Evolutionary conservation across 1,284 basidiomycete genomes (phyloP).

Genomic region (Rhodotorula sp.): DNA sequence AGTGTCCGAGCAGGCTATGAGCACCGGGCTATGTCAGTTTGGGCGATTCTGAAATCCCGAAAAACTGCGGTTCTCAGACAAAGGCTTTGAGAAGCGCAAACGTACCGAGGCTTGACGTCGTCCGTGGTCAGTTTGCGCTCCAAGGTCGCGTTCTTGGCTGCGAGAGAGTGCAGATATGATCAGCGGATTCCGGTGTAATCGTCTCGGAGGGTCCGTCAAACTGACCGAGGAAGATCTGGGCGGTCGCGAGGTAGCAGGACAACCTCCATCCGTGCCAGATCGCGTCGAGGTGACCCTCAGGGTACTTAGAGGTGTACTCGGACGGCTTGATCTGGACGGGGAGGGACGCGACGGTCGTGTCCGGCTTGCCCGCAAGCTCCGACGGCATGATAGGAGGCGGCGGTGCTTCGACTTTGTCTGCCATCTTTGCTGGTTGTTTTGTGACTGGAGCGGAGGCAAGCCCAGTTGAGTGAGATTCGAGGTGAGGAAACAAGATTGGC

Average conservation of each 20-base stretch:
- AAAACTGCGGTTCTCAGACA: too few relatives aligned
- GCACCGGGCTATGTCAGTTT: background rate
- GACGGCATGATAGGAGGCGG: slow-evolving; percentile 28
- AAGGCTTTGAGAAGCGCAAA: background rate
- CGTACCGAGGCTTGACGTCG: slow-evolving; percentile 42
- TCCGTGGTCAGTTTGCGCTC: slow-evolving; percentile 41
- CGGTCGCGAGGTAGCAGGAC: slow-evolving; percentile 44
- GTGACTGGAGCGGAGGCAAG: background rate
- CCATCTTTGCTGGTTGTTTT: background rate
- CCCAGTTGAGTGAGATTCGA: too few relatives aligned
- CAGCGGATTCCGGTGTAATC: background rate
- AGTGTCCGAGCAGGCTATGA: slow-evolving; percentile 62
- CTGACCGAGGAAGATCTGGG: slow-evolving; percentile 67
- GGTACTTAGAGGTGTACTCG: slow-evolving; percentile 30
- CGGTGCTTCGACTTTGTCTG: slow-evolving; percentile 18
- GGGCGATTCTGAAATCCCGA: background rate
- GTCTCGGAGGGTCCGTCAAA: background rate
- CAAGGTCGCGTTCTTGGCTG: slow-evolving; percentile 62
- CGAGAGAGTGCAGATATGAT: background rate
- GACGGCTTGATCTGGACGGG: slow-evolving; percentile 50
- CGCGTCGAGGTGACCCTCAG: slow-evolving; percentile 49
- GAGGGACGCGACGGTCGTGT: slow-evolving; percentile 45
- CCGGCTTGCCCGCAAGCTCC: slow-evolving; percentile 10
- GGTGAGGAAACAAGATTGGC: too few relatives aligned
- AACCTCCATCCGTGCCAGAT: slow-evolving; percentile 52